A percentile compares a stretch with the other conserved stretches of the same genome.
Conservation (phyloP, 305 asterid species). For the Fraxinus albicans region DNA sequence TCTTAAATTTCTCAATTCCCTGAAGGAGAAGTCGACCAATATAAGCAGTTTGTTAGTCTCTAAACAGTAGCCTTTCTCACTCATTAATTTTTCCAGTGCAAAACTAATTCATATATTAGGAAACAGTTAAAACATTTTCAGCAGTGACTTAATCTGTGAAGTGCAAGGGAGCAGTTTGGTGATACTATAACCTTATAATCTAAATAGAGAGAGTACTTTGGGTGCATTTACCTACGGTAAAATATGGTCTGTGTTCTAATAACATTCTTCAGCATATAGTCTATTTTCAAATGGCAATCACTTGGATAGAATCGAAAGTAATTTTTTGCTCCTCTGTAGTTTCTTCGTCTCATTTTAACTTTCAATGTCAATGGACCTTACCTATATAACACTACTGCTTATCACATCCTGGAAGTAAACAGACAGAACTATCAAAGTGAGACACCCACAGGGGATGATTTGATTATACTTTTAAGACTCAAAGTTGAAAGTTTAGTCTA, state of each 20-base stretch:
- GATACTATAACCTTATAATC: slow-evolving; percentile 4
- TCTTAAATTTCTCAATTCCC: slow-evolving; percentile 97
- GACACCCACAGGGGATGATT: not conserved
- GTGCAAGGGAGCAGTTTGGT: not conserved
- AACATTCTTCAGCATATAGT: not conserved
- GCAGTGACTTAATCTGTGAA: not conserved
- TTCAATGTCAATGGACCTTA: not conserved
- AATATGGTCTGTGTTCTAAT: not conserved
- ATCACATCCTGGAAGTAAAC: not conserved
- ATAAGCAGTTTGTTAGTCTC: slow-evolving; percentile 15
- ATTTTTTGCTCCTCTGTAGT: not conserved
- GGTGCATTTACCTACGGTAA: not conserved
- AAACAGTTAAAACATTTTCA: not conserved
- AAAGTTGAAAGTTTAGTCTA: not conserved
- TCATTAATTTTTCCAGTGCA: not conserved
- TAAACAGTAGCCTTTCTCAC: not conserved
- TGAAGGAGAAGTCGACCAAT: slow-evolving; percentile 30
- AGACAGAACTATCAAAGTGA: not conserved
- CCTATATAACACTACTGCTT: not conserved
- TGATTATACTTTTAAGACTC: not conserved
- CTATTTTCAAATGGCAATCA: not conserved
- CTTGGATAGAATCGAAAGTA: not conserved
- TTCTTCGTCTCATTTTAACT: not conserved
- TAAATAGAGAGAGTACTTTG: not conserved
- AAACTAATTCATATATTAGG: not conserved